Conservation (phyloP, 116 monocot species). For the Papilionanthe hybrid region DNA sequence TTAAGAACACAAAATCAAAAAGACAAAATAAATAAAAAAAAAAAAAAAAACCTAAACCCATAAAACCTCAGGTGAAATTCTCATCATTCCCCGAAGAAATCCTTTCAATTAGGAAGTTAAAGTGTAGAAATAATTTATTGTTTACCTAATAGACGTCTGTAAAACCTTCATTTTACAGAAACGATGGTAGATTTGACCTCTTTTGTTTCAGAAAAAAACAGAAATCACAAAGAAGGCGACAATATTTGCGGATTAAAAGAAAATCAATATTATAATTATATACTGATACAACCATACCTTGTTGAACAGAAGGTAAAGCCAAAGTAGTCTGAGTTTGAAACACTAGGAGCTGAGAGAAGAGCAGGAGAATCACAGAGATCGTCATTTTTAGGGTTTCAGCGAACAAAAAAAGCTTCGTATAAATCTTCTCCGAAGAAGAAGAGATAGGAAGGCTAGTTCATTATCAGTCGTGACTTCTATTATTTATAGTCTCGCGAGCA, state of each 20-base stretch:
- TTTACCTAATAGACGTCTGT: too few species aligned
- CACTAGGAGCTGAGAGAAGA: background rate
- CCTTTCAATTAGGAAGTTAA: background rate
- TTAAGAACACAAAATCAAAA: too few species aligned
- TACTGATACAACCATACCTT: background rate
- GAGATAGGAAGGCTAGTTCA: too few species aligned
- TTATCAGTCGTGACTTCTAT: too few species aligned
- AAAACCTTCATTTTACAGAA: too few species aligned
- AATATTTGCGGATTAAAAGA: background rate
- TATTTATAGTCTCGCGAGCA: too few species aligned
- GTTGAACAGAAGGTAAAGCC: background rate
- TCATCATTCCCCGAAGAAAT: background rate
- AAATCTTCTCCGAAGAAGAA: background rate
- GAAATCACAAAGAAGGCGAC: background rate
- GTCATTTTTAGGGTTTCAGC: background rate
- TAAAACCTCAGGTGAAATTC: background rate
- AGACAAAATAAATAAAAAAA: background rate
- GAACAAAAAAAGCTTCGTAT: background rate
- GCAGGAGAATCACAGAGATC: background rate
- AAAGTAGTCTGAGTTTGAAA: background rate
- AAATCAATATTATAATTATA: background rate
- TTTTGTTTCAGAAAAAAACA: too few species aligned
- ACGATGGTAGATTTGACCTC: too few species aligned
- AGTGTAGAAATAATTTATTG: too few species aligned
- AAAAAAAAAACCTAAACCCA: background rate